These are phyloP conservation scores for Blepharisma stoltei DNA, from an alignment of 73 alveolate species.

Conservation along the genomic window DNA sequence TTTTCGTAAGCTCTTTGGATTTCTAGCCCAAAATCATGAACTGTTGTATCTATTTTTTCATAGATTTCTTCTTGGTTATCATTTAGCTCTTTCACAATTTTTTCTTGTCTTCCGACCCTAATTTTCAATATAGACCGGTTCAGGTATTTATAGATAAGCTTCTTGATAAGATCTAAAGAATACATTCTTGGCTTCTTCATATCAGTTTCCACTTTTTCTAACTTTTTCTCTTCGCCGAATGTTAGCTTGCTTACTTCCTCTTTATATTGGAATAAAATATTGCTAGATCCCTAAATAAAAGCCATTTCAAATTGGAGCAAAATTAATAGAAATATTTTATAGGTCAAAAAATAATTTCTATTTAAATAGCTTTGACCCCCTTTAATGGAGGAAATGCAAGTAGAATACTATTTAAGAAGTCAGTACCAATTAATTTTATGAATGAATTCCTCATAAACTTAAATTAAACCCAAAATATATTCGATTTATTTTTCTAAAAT, in stretches of 20 bases:
- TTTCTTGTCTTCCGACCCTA: background rate
- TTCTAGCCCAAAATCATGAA: background rate
- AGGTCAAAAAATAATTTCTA: too few species aligned
- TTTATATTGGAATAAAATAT: too few species aligned
- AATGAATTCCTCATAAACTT: too few species aligned
- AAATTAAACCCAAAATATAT: too few species aligned
- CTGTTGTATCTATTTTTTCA: background rate
- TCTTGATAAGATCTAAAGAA: background rate
- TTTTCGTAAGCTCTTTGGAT: background rate
- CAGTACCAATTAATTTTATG: too few species aligned
- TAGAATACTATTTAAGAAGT: too few species aligned
- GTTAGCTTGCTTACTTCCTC: background rate
- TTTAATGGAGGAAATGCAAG: too few species aligned
- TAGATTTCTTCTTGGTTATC: background rate
- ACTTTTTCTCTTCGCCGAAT: background rate
- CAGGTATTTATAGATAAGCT: background rate
- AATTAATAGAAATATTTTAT: too few species aligned
- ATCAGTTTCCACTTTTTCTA: background rate
- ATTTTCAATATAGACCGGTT: background rate
- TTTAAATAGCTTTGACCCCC: too few species aligned
- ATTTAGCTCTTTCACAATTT: background rate
- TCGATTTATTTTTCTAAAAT: too few species aligned
- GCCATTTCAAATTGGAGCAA: too few species aligned
- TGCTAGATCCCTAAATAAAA: too few species aligned
- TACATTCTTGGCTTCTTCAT: slow-evolving; percentile 1